A percentile compares a stretch with the other conserved stretches of the same genome.
These are phyloP conservation scores for Paramecium octaurelia DNA, from an alignment of 73 alveolate species.

Conservation along the genomic window DNA sequence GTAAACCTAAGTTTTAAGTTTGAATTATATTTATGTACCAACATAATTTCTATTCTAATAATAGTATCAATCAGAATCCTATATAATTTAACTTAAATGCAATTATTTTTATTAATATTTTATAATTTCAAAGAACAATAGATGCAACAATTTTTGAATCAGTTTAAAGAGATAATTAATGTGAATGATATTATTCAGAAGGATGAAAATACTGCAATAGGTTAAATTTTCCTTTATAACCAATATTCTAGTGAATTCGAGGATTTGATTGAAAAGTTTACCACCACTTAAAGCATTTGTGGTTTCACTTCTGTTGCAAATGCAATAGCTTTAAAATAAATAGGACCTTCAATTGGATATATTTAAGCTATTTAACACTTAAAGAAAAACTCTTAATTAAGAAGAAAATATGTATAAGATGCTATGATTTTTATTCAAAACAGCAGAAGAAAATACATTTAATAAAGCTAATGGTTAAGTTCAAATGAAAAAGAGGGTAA, in stretches of 20 bases:
- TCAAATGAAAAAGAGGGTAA: not conserved
- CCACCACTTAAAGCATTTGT: not conserved
- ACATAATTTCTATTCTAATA: not conserved
- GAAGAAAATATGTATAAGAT: slow-evolving; percentile 22
- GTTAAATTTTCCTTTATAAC: not conserved
- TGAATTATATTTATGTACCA: not conserved
- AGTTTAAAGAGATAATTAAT: not conserved
- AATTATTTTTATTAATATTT: not conserved
- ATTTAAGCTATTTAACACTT: not conserved
- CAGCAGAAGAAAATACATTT: not conserved
- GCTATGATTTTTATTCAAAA: not conserved
- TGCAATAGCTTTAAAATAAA: not conserved
- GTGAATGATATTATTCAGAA: not conserved
- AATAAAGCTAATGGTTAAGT: not conserved
- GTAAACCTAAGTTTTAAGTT: not conserved
- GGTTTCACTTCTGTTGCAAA: not conserved
- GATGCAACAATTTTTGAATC: not conserved
- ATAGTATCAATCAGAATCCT: not conserved
- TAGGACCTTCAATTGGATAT: not conserved
- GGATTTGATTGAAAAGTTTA: not conserved
- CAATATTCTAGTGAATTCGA: not conserved
- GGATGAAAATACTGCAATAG: not conserved
- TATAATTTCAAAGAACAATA: not conserved
- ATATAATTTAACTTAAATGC: not conserved
- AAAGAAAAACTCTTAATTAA: not conserved